Base-by-base conservation (phyloP, 2,329 filamentous ascomycete species). In the Aurifilum marmelostoma region DNA sequence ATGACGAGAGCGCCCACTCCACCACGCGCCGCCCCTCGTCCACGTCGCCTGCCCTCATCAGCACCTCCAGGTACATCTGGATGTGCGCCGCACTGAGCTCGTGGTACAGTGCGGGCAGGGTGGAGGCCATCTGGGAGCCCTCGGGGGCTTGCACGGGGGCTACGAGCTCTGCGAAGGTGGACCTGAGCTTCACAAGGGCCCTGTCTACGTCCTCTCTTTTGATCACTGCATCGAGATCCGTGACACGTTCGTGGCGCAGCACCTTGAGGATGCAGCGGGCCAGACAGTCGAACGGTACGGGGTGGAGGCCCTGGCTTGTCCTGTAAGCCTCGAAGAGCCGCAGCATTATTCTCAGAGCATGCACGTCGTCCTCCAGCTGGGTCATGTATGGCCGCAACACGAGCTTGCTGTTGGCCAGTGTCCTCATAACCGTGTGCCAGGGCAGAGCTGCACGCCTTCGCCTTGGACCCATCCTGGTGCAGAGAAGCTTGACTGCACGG, bases 61-160 rank as follows among this genome's bases (percentile, higher is more conserved):
- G 80, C 1, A 87, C 83, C 61, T 89, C 84, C 76, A 93, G 83
- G 75, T 92, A 91, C 2, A 82, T 80, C 73, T 91, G 87, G 1
- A 88, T 75, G 50, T 83, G 77, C 27, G 78, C 78, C 8, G 85
- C 83, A 12, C 77, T 76, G 14, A 89, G 79, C 16, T 80, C 76
- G 50, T 81, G 78, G 9, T 83, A 77, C 1, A 85, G 76, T 9
- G 69, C 67, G 16, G 74, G 72, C 37, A 56, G 52, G 14, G 52
- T 32, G 41, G 47, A 58, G 1, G 50, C 39, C 29, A 66, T 29
- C 27, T n/a, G 41, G 0, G 67, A 69, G 65, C 63, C 77, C 70
- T 79, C 34, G 59, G 41, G 67, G 59, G 58, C 52, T 41, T 59
- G 52, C 52, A 77, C 67, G 2, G 80, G 67, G 52, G 72, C 72